phyloP scores from a whole-genome alignment of 2,329 filamentous ascomycete species.

The Aschersonia sp. region DNA sequence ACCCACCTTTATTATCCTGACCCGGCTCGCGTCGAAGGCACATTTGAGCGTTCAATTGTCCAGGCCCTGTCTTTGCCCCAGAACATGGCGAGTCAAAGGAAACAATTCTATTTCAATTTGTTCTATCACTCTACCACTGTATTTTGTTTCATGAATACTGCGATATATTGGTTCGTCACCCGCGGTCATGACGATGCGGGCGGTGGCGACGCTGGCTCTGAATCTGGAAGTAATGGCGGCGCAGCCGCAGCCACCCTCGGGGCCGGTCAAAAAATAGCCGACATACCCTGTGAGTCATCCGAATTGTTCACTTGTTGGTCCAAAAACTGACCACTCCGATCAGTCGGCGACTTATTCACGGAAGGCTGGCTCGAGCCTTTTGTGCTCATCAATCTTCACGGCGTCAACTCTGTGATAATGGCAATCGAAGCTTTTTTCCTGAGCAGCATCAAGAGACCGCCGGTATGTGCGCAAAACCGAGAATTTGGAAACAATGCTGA shows the following conservation, averaged over 20 bases:
- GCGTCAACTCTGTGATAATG: slow-evolving; percentile 26
- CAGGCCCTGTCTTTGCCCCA: slow-evolving; percentile 28
- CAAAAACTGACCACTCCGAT: slow-evolving; percentile 5
- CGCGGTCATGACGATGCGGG: slow-evolving; percentile 12
- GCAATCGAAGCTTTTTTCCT: slow-evolving; percentile 29
- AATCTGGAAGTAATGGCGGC: no score
- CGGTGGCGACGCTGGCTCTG: not conserved
- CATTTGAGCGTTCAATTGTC: slow-evolving; percentile 21
- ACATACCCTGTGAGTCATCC: slow-evolving; percentile 11
- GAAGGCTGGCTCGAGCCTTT: slow-evolving; percentile 32
- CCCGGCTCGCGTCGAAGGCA: slow-evolving; percentile 19
- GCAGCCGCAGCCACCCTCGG: not conserved
- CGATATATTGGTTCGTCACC: slow-evolving; percentile 33
- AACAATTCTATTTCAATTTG: slow-evolving; percentile 32
- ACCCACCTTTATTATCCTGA: slow-evolving; percentile 35
- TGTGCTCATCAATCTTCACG: slow-evolving; percentile 30
- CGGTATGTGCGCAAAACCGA: slow-evolving; percentile 18
- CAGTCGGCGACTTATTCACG: slow-evolving; percentile 33
- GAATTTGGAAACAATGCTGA: slow-evolving; percentile 2
- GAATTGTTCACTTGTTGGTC: not conserved
- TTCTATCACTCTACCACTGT: slow-evolving; percentile 32
- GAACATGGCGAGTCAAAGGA: slow-evolving; percentile 23
- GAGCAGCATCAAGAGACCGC: slow-evolving; percentile 38
- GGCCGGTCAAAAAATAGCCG: slow-evolving; percentile 1
- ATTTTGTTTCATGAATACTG: slow-evolving; percentile 33